Base-by-base conservation (phyloP, 2,329 filamentous ascomycete genomes). In the Neonectria coccinea region DNA sequence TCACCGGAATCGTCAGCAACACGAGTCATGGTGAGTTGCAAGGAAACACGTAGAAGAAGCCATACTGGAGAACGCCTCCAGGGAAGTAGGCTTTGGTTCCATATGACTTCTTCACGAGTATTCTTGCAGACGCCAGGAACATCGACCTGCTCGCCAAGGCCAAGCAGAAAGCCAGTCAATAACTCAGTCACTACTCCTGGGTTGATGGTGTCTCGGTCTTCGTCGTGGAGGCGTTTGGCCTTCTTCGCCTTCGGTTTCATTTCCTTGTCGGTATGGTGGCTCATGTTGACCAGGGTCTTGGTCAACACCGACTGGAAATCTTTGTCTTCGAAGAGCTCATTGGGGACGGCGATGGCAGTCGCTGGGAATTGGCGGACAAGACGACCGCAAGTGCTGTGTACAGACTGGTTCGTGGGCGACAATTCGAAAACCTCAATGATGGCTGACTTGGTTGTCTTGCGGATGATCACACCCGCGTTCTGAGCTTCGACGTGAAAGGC, bases 1-100 rank as follows among this genome's bases (percentile, higher is more conserved):
- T 22, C 25, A 0, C 41, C 18, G 1, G 51, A 25, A 5, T 33
- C 45, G 4, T 2, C 18, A 2, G 52, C 18, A 47, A 59, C 18
- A 0, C 66, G 60, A 0, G 2, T 54, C 63, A 68, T 63, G 5
- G 65, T 63, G 1, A 80, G 67, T 54, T 89, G 85, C 2, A 88
- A 63, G 0, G 79, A 72, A 0, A 88, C 85, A 1, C 87, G 83
- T 2, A 89, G 57, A 0, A 88, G 75, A 0, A 89, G 76, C 86
- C 86, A 90, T 0, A 84, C 62, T 0, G 86, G 77, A 12, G 86
- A 88, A 48, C 83, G 74, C 8, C 81, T 76, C 86, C 86, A 89
- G 0, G 73, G 68, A 4, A 68, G 48, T 4, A 54, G 51, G 5
- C 54, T 54, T 2, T 63, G 48, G 2, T 70, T 61, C 77, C 79